A percentile compares a stretch with the other conserved stretches of the same genome.
Evolutionary conservation across 441 rosid species (phyloP).

Genomic region (Syzygium syzygioides): DNA sequence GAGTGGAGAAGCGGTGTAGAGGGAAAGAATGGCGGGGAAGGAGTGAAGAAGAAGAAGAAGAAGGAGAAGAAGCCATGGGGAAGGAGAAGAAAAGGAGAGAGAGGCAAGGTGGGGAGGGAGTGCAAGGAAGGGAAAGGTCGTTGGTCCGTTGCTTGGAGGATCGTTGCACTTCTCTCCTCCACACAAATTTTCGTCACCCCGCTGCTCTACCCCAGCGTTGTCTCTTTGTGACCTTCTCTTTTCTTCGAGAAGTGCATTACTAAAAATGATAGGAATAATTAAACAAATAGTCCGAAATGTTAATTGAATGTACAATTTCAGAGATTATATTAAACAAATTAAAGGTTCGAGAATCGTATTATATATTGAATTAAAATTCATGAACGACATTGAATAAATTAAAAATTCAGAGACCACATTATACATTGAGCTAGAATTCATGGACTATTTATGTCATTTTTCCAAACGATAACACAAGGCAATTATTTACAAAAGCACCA

Average conservation of each 20-base stretch:
- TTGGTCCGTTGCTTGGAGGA: conserved; percentile 17
- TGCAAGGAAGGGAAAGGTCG: background rate
- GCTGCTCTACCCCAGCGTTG: background rate
- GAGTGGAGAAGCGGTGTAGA: background rate
- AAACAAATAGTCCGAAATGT: too few species aligned
- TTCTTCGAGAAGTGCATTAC: background rate
- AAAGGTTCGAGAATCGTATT: too few species aligned
- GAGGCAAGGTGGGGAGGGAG: background rate
- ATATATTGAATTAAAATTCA: too few species aligned
- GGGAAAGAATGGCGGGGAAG: background rate
- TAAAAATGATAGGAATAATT: too few species aligned
- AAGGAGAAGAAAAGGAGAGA: background rate
- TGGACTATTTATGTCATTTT: too few species aligned
- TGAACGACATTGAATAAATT: too few species aligned
- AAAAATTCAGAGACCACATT: too few species aligned
- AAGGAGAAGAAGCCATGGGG: background rate
- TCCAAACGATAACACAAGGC: too few species aligned
- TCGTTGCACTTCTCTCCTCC: conserved; percentile 20
- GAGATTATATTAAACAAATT: too few species aligned
- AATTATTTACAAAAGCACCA: background rate
- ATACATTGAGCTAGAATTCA: too few species aligned
- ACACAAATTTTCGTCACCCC: conserved; percentile 13
- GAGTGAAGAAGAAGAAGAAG: background rate
- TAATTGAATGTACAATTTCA: too few species aligned
- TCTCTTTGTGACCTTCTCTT: background rate